phyloP scores from a whole-genome alignment of 257 asterid genomes.

The Cynanchum wilfordii region DNA sequence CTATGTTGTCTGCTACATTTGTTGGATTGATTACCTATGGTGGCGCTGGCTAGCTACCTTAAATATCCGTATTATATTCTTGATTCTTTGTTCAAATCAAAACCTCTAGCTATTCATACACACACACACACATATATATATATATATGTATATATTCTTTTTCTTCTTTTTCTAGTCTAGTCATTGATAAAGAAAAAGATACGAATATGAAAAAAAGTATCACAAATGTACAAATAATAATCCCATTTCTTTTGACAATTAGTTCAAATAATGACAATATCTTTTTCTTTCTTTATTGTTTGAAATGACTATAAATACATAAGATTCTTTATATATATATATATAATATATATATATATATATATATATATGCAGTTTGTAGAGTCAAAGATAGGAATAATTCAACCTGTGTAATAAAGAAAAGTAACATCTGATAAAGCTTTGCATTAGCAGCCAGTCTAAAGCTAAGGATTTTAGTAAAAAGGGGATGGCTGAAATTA shows the following conservation, averaged over 20 bases:
- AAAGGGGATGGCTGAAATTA: not conserved
- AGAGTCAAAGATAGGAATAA: not conserved
- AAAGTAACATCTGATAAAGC: not conserved
- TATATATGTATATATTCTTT: not conserved
- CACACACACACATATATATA: no score
- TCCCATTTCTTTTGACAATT: not conserved
- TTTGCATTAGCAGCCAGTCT: not conserved
- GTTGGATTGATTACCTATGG: not conserved
- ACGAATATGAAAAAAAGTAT: not conserved
- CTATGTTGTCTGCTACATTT: slow-evolving; percentile 10
- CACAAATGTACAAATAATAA: not conserved
- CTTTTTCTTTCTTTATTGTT: not conserved
- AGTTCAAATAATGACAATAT: not conserved
- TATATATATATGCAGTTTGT: not conserved
- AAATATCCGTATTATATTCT: not conserved
- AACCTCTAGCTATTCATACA: not conserved
- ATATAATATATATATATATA: no score
- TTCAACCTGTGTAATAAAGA: not conserved
- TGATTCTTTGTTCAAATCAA: not conserved
- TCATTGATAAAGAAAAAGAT: not conserved
- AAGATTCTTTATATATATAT: not conserved
- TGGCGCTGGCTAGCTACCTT: not conserved
- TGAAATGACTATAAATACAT: not conserved
- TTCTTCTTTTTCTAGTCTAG: not conserved
- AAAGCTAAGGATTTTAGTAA: not conserved